Percentiles rank a stretch among this genome's conserved stretches.
phyloP scores from a whole-genome alignment of 192 early-diverging fungal species.

The Entomortierella lignicola region DNA sequence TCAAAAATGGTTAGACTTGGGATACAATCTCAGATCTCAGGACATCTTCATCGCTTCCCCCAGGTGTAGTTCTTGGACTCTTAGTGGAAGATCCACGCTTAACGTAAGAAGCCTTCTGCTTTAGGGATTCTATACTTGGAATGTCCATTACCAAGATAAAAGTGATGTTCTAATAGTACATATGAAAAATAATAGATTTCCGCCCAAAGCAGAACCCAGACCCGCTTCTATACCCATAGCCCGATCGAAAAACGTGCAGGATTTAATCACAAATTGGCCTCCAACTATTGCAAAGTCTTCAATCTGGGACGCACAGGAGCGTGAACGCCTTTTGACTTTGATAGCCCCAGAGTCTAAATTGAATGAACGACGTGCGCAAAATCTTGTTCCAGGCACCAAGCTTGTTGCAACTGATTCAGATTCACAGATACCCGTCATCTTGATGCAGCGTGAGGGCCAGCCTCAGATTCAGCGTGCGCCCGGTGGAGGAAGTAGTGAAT shows the following conservation, averaged over 20 bases:
- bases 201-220: conserved; percentile 60
- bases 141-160: neutral
- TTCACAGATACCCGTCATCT: conserved; percentile 79
- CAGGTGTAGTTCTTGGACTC: conserved; percentile 84
- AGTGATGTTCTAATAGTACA: neutral
- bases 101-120: too few species aligned
- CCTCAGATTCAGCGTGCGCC: conserved; percentile 26
- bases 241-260: conserved; percentile 46
- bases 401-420: conserved; percentile 66
- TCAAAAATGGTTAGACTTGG: too few species aligned
- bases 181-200: conserved; percentile 56
- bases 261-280: conserved; percentile 71
- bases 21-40: conserved; percentile 58
- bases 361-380: conserved; percentile 57
- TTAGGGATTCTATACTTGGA: too few species aligned
- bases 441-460: conserved; percentile 76
- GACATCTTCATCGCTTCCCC: conserved; percentile 79
- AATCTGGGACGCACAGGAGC: conserved; percentile 69
- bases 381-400: conserved; percentile 79
- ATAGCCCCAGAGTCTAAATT: conserved; percentile 27
- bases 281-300: conserved; percentile 54
- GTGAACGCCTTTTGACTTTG: conserved; percentile 51
- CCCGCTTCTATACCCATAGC: conserved; percentile 35
- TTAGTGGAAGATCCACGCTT: conserved; percentile 89
- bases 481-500: conserved; percentile 58